phyloP scores from a whole-genome alignment of 2,329 filamentous ascomycete species.

The Teratosphaeria pseudoeucalypti region DNA sequence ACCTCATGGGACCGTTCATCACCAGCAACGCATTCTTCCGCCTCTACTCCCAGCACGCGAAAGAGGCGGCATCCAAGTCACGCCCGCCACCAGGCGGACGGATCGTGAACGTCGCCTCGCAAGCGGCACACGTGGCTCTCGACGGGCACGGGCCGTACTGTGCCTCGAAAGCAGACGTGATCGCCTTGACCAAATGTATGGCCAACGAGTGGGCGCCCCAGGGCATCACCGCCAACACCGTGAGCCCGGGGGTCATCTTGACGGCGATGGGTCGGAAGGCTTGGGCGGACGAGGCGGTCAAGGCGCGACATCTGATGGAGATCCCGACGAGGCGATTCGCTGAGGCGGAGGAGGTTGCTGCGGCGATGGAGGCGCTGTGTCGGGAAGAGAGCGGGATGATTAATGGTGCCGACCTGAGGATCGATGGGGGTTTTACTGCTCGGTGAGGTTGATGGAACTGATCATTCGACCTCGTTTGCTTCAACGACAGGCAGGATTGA shows the following conservation, averaged over 20 bases:
- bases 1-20: constrained; percentile 37
- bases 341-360: constrained; percentile 46
- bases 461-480: too few species aligned
- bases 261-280: constrained; percentile 34
- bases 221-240: constrained; percentile 38
- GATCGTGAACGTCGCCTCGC: constrained; percentile 38
- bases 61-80: constrained; percentile 5
- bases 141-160: constrained; percentile 39
- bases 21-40: constrained; percentile 36
- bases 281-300: constrained; percentile 19
- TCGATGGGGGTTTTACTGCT: constrained; percentile 24
- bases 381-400: constrained; percentile 26
- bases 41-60: constrained; percentile 21
- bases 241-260: constrained; percentile 38
- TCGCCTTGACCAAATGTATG: constrained; percentile 36
- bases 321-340: constrained; percentile 22
- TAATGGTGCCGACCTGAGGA: constrained; percentile 29
- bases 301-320: constrained; percentile 15
- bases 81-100: constrained; percentile 22
- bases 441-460: background rate
- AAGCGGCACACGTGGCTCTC: constrained; percentile 38
- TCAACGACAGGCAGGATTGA: too few species aligned
- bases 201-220: constrained; percentile 37
- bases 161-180: constrained; percentile 37
- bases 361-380: constrained; percentile 49